Evolutionary conservation across 805 yeast species (phyloP).

Genomic region (Myxozyma neotropica): DNA sequence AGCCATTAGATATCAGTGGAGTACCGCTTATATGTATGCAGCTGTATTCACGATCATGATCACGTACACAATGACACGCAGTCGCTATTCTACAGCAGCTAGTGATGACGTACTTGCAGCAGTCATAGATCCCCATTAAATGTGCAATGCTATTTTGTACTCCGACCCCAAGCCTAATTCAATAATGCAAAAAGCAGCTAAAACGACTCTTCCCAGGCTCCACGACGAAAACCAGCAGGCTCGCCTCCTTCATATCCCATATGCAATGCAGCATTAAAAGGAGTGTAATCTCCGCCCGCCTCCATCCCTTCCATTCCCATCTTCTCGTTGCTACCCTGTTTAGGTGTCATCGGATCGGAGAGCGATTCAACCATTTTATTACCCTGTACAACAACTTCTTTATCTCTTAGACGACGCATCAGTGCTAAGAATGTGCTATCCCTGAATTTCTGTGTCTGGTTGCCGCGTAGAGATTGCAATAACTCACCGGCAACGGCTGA

Average conservation of each 20-base stretch:
- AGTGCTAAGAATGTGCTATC: slow-evolving; percentile 34
- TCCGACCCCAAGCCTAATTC: background rate
- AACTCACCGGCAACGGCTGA: slow-evolving; percentile 36
- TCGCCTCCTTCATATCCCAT: background rate
- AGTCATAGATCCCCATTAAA: background rate
- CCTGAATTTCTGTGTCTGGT: slow-evolving; percentile 33
- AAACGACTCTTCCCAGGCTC: slow-evolving; percentile 28
- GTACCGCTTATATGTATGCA: too few relatives aligned
- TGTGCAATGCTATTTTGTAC: background rate
- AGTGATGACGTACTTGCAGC: background rate
- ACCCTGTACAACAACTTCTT: slow-evolving; percentile 35
- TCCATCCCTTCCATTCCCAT: slow-evolving; percentile 20
- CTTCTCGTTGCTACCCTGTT: background rate
- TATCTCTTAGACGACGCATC: slow-evolving; percentile 36
- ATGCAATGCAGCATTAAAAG: slow-evolving; percentile 8
- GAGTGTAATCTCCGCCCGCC: slow-evolving; percentile 16
- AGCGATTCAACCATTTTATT: slow-evolving; percentile 34
- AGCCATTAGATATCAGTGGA: too few relatives aligned
- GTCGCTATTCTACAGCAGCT: background rate
- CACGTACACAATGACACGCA: too few relatives aligned
- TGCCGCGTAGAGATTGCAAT: slow-evolving; percentile 23
- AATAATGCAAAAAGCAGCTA: slow-evolving; percentile 16
- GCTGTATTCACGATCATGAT: too few relatives aligned
- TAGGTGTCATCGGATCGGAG: background rate
- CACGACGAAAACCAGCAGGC: slow-evolving; percentile 12